phyloP scores from a whole-genome alignment of 331 rosid genomes.

The Spiraea crenata region DNA sequence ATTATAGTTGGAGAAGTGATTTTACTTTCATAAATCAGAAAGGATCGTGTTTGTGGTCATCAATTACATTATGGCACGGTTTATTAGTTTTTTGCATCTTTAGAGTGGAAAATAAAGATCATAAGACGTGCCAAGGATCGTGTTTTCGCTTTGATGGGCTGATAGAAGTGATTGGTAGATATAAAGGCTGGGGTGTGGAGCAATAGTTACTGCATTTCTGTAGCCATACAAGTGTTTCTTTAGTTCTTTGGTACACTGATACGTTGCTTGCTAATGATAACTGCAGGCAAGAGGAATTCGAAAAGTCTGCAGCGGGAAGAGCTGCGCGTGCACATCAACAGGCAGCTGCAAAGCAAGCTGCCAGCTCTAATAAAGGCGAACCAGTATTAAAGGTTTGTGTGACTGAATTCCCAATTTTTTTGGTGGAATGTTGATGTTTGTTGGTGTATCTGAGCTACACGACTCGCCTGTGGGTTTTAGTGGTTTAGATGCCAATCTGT shows the following conservation, averaged over 20 bases:
- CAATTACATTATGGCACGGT: no score
- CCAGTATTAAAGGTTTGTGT: conserved; percentile 54
- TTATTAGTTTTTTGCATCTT: neutral
- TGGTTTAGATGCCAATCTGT: conserved; percentile 24
- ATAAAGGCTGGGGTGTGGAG: neutral
- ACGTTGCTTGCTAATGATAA: neutral
- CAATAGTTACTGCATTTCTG: neutral
- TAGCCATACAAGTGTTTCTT: neutral
- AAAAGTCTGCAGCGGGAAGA: conserved; percentile 77
- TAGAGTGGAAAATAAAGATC: neutral
- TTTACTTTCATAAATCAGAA: neutral
- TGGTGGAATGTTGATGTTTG: conserved; percentile 6
- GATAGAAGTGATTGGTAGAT: neutral
- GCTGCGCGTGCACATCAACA: conserved; percentile 76
- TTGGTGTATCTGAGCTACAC: neutral
- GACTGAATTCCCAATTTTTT: neutral
- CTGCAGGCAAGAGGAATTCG: conserved; percentile 79
- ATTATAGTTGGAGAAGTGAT: no score
- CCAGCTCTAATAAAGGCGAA: conserved; percentile 59
- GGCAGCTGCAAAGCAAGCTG: conserved; percentile 60
- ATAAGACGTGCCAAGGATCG: neutral
- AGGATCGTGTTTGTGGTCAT: neutral
- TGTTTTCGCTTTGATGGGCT: neutral
- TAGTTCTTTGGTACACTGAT: neutral
- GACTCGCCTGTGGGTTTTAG: conserved; percentile 14